Conservation (phyloP, 2,329 filamentous ascomycete genomes). For the Alternaria triticina region DNA sequence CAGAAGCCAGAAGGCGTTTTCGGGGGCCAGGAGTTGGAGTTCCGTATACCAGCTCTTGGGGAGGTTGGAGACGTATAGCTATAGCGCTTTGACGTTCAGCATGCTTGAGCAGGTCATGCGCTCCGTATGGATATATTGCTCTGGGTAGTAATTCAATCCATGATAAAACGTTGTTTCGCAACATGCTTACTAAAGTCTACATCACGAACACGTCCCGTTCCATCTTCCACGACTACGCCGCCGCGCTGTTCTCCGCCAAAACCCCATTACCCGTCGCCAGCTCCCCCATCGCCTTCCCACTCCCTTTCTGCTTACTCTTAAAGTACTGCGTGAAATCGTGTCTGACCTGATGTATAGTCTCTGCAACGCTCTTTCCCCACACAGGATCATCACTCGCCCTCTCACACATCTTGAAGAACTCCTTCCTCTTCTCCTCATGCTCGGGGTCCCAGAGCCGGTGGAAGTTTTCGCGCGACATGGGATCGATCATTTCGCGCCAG, state of each 20-base stretch:
- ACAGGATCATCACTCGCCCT: constrained; percentile 37
- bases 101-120: neutral
- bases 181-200: neutral
- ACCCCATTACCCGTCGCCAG: constrained; percentile 2
- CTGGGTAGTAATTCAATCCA: neutral
- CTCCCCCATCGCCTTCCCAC: constrained; percentile 5
- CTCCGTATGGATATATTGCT: neutral
- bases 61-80: neutral
- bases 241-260: constrained; percentile 11
- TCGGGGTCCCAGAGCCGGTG: constrained; percentile 43
- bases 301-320: constrained; percentile 31
- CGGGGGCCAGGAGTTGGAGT: neutral
- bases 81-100: neutral
- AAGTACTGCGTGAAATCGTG: constrained; percentile 48
- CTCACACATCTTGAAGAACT: constrained; percentile 44
- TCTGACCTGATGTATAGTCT: constrained; percentile 35
- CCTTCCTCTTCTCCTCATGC: constrained; percentile 33
- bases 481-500: constrained; percentile 46
- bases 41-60: neutral
- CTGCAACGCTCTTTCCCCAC: constrained; percentile 33
- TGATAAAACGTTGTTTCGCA: neutral
- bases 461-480: constrained; percentile 51
- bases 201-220: neutral
- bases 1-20: neutral
- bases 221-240: neutral